Percentiles rank a stretch among this genome's conserved stretches.
Evolutionary conservation across 2,329 filamentous ascomycete genomes (phyloP).

Genomic region (Penicillium sp.): DNA sequence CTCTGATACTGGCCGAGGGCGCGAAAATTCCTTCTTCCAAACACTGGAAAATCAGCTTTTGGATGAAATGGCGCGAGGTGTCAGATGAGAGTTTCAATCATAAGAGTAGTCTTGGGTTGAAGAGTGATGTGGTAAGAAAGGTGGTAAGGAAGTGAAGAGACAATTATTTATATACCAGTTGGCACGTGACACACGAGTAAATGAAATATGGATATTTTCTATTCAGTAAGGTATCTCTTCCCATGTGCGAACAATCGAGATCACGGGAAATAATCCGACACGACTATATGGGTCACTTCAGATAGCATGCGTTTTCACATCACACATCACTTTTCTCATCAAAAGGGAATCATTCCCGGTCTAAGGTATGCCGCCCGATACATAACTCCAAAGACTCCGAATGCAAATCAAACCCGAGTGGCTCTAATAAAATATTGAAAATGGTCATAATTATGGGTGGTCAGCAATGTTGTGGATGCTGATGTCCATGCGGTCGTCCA

Average conservation of each 20-base stretch:
- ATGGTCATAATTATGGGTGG: constrained; percentile 36
- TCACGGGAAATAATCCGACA: background rate
- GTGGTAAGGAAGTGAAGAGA: background rate
- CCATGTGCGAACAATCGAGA: background rate
- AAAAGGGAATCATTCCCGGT: constrained; percentile 12
- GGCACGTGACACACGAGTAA: too few relatives aligned
- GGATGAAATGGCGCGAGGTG: too few relatives aligned
- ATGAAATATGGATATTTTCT: too few relatives aligned
- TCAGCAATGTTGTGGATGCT: constrained; percentile 60
- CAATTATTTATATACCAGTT: too few relatives aligned
- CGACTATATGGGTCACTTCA: background rate
- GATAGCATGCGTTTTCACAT: background rate
- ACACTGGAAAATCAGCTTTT: background rate
- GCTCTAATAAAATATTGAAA: constrained; percentile 3
- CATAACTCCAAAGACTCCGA: constrained; percentile 24
- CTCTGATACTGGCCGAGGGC: background rate
- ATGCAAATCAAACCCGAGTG: constrained; percentile 16
- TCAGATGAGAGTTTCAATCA: background rate
- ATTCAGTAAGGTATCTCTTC: background rate
- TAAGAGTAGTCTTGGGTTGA: too few relatives aligned
- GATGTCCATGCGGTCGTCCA: constrained; percentile 59
- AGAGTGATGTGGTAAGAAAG: background rate
- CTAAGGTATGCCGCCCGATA: constrained; percentile 19
- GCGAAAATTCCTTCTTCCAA: too few relatives aligned
- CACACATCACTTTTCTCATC: background rate